Base-by-base conservation (phyloP, 31 red algal genomes). In the Odonthalia washingtoniensis region DNA sequence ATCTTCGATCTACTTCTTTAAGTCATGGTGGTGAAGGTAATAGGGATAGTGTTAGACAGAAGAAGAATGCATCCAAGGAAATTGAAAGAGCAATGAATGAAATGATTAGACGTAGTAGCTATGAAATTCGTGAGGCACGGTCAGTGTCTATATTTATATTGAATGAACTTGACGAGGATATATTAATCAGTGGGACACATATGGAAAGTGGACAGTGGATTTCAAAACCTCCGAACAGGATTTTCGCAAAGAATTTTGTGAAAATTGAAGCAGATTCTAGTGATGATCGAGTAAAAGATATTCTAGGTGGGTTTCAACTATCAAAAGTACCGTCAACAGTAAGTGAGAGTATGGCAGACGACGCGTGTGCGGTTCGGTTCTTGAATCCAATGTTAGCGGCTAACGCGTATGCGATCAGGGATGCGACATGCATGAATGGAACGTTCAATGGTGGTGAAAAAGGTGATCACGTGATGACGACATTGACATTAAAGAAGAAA, bases 381-480 rank as follows among this genome's bases (percentile, higher is more conserved):
- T 53, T 95, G 40, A 95, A 90, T 91, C 83, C 93, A 36, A 34
- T 95, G 28, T 70, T 95, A 24, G 93, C 87, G 3, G 53, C 87
- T 6, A 95, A 95, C 65, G 93, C 87, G 9, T 95, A 90, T 79
- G 87, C 87, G 62, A 72, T 90, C 1, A 40, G 70, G 38, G 64
- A 62, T 24, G 75, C 93, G 4, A 28, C 32, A 64, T 67, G 83
- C 4, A 75, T 46, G 46, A 72, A 53, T 70, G 73, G 78, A 28
- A 70, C 46, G 4, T 78, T 68, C 12, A 67, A 77, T 2, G 93
- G 93, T 26, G 93, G 93, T 73, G 93, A 95, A 73, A 85, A 86
- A 40, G 93, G 93, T 2, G 87, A 95, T 70, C 87, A 90, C 81
- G 93, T 94, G 21, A 82, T 66, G 17, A 85, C 91, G 0, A 61